These are phyloP conservation scores for Cryptococcus sp. DNA, from an alignment of 1,284 basidiomycete species.

Conservation along the genomic window DNA sequence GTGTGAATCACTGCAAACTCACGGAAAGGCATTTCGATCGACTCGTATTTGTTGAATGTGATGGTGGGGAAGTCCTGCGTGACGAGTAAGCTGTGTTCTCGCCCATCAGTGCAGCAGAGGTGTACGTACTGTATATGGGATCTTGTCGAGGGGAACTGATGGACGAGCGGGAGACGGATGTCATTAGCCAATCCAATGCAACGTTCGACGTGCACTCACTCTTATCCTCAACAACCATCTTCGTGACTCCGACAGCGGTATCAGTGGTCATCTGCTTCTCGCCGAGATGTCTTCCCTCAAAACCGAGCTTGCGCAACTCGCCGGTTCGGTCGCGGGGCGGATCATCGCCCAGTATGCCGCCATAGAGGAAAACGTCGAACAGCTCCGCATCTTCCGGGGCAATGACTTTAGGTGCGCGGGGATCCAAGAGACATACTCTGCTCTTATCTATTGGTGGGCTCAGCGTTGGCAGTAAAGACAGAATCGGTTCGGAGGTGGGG, in stretches of 20 bases:
- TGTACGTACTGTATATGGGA: constrained; percentile 66
- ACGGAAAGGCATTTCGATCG: constrained; percentile 95
- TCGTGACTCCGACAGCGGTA: constrained; percentile 91
- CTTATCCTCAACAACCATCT: constrained; percentile 78
- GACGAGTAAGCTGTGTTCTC: background rate
- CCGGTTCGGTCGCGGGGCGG: constrained; percentile 62
- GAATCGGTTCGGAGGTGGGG: constrained; percentile 65
- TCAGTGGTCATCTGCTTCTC: constrained; percentile 97
- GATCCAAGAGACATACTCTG: constrained; percentile 83
- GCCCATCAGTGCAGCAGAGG: constrained; percentile 1
- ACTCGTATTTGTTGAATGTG: constrained; percentile 74
- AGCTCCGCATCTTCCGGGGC: constrained; percentile 70
- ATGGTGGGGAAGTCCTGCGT: constrained; percentile 84
- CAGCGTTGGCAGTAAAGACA: constrained; percentile 64
- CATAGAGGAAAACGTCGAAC: constrained; percentile 85
- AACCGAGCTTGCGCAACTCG: constrained; percentile 81
- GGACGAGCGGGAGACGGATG: background rate
- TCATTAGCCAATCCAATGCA: background rate
- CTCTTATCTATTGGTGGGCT: constrained; percentile 57
- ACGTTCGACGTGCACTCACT: constrained; percentile 53
- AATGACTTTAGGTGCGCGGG: constrained; percentile 70
- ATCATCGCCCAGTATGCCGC: constrained; percentile 57
- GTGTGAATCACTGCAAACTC: constrained; percentile 45
- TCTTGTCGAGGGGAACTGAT: constrained; percentile 66
- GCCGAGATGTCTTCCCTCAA: constrained; percentile 79